Conservation (phyloP, 176 grass and related monocot genomes). For the Hsuehochloa calcarea region DNA sequence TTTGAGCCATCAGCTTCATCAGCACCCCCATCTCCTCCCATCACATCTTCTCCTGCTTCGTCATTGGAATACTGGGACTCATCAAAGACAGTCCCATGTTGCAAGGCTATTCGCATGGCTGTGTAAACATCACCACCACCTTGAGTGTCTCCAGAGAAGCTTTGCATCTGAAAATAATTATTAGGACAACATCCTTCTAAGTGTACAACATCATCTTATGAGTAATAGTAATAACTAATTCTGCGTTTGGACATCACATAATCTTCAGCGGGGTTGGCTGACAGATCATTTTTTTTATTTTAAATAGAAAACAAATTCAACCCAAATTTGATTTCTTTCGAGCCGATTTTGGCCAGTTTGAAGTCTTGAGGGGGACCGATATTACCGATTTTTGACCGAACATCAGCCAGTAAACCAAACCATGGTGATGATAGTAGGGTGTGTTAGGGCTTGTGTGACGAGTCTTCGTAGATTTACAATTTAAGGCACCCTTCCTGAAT, state of each 20-base stretch:
- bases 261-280: no score
- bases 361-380: no score
- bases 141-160: not conserved
- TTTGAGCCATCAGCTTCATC: not conserved
- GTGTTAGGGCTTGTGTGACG: not conserved
- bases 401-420: no score
- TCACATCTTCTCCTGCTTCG: not conserved
- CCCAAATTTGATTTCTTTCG: no score
- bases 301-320: no score
- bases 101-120: slow-evolving; percentile 30
- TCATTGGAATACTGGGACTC: not conserved
- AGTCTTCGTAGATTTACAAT: not conserved
- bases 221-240: not conserved
- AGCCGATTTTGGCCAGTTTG: no score
- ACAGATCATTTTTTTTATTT: no score
- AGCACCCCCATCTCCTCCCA: not conserved
- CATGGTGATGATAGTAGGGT: not conserved
- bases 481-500: not conserved
- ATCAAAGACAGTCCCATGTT: not conserved
- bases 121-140: not conserved
- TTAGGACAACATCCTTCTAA: not conserved
- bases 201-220: not conserved
- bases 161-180: not conserved
- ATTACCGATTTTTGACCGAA: no score
- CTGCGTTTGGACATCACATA: not conserved